phyloP scores from a whole-genome alignment of 306 rosid species.

The Arachis hypogaea region DNA sequence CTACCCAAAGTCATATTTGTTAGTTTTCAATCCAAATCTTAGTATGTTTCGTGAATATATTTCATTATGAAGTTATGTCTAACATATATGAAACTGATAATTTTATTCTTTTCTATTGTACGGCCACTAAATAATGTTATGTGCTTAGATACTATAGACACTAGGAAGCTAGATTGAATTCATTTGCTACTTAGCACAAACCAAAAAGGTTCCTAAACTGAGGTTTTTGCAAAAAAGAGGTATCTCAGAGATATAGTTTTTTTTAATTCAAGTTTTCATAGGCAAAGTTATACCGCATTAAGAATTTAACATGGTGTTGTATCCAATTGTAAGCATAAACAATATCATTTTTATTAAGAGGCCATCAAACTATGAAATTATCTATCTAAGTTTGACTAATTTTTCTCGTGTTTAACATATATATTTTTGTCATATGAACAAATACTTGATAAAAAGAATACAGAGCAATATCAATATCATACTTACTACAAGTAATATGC shows the following conservation, averaged over 20 bases:
- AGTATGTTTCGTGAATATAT: too few species aligned
- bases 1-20: too few species aligned
- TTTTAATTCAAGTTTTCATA: conserved; percentile 5
- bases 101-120: not conserved
- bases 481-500: too few species aligned
- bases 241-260: conserved; percentile 12
- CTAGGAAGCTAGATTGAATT: not conserved
- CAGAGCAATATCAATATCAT: too few species aligned
- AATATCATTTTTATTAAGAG: not conserved
- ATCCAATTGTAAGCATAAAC: not conserved
- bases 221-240: not conserved
- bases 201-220: not conserved
- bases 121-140: not conserved
- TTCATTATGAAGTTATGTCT: conserved; percentile 21
- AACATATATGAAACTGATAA: not conserved
- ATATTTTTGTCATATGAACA: not conserved
- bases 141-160: not conserved
- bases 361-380: conserved; percentile 30
- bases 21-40: too few species aligned
- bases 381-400: conserved; percentile 7
- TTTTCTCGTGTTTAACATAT: conserved; percentile 22
- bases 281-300: not conserved
- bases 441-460: too few species aligned
- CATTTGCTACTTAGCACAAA: too few species aligned
- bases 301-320: not conserved